phyloP scores from a whole-genome alignment of 106 monocot species.

The Cymbidium sinense region DNA sequence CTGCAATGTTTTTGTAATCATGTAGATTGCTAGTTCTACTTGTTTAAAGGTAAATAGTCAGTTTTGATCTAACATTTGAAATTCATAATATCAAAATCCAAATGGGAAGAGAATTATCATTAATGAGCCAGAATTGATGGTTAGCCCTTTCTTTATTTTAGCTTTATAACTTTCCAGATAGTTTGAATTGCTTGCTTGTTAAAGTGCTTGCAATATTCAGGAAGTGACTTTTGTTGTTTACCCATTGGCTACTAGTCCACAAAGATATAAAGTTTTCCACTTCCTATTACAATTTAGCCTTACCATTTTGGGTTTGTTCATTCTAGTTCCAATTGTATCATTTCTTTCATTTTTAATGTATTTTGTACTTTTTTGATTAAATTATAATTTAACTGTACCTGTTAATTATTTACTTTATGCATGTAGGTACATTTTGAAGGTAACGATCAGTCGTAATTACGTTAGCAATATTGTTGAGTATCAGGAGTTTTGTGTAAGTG shows the following conservation, averaged over 20 bases:
- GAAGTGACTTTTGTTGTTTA: neutral
- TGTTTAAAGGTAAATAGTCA: neutral
- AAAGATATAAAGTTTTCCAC: neutral
- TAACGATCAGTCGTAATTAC: slow-evolving; percentile 47
- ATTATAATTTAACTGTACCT: neutral
- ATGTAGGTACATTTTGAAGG: slow-evolving; percentile 48
- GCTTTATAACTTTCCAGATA: neutral
- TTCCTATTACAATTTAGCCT: neutral
- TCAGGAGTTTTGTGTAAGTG: slow-evolving; percentile 41
- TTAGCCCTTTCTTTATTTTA: neutral
- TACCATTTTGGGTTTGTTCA: neutral
- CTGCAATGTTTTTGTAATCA: neutral
- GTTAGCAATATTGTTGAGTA: slow-evolving; percentile 46
- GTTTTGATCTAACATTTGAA: neutral
- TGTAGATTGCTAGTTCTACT: neutral
- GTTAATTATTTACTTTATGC: neutral
- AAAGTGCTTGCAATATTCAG: neutral
- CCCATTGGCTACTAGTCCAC: neutral
- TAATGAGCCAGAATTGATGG: neutral
- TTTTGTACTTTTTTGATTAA: neutral
- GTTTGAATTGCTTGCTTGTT: neutral
- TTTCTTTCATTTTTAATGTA: neutral
- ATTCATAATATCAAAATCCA: neutral
- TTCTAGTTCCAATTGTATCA: neutral
- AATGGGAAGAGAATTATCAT: neutral